Base-by-base conservation (phyloP, 345 rosid genomes). In the Angophora floribunda region DNA sequence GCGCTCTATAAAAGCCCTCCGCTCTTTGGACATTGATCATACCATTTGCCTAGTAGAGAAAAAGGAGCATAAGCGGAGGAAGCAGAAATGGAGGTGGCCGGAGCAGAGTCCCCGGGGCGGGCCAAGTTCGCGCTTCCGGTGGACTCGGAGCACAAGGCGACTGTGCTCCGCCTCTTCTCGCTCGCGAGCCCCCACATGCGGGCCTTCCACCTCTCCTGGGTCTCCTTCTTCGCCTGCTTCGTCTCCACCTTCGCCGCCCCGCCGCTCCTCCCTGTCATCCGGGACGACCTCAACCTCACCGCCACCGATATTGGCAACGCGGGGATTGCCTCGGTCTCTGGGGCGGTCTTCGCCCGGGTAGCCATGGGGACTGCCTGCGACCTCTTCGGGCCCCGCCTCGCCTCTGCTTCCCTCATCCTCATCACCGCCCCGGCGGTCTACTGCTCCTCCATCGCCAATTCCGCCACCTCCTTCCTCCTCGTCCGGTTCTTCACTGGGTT, bases 201-300 rank as follows among this genome's bases (percentile, higher is more conserved):
- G 79, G 51, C 92, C 14, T 90, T 90, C 90, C 92, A 90, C 87
- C 89, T 90, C 36, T 90, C 90, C 21, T 90, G 92, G 91, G 44
- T 85, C 52, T 88, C 90, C 85, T 88, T 90, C 89, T 90, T 89
- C 85, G 36, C 90, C 10, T 90, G 91, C 91, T 90, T 90, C 82
- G 91, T 90, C 87, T 90, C 91, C 84, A 87, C 90, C n/a, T 90
- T 90, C 44, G 91, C 90, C 11, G 91, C 91, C 24, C 89, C 91
- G 47, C 91, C 91, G 10, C 86, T 90, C 13, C 7, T 90, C 49
- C 91, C 91, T 5, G 15, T 90, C 57, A 90, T 90, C 86, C 88
- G 91, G 16, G 91, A 90, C 88, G 87, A 90, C 91, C 91, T 90
- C 87, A 51, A 89, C 65, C 91, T 90, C 15, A 90, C 90, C 4